Conservation (phyloP, 192 early-diverging fungal genomes). For the Entomortierella beljakovae region DNA sequence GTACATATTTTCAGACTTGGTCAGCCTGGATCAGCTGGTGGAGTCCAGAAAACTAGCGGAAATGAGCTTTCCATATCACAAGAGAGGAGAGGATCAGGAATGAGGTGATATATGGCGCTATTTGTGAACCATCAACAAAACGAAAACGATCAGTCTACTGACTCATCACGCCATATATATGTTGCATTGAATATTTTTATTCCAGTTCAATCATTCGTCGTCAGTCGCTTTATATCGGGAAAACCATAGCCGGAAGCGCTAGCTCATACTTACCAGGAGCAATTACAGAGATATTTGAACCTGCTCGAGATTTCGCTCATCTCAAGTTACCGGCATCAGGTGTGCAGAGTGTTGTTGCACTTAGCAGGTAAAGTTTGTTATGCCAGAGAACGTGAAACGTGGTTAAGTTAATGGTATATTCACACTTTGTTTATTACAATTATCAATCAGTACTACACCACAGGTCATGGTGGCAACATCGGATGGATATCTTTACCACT, state of each 20-base stretch:
- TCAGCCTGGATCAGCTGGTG: no score
- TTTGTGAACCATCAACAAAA: no score
- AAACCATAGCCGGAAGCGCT: constrained; percentile 81
- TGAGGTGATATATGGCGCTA: no score
- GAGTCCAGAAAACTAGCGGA: no score
- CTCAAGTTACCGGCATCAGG: constrained; percentile 86
- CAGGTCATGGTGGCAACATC: constrained; percentile 93
- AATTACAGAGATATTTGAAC: constrained; percentile 95
- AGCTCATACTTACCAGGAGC: constrained; percentile 89
- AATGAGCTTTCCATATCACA: constrained; percentile 17
- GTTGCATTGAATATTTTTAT: no score
- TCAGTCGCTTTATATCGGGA: constrained; percentile 68
- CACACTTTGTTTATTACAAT: no score
- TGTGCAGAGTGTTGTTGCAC: constrained; percentile 79
- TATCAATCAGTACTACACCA: constrained; percentile 73
- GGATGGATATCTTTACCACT: constrained; percentile 93
- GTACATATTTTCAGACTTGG: constrained; percentile 91
- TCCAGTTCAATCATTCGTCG: constrained; percentile 66
- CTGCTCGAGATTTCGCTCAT: constrained; percentile 93
- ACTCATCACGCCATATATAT: no score
- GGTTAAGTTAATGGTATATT: no score
- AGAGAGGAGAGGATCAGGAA: constrained; percentile 24
- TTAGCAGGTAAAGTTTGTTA: constrained; percentile 76
- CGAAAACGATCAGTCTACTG: no score
- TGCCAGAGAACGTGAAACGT: no score